These are phyloP conservation scores for Moringa oleifera DNA, from an alignment of 345 rosid species.

Conservation along the genomic window DNA sequence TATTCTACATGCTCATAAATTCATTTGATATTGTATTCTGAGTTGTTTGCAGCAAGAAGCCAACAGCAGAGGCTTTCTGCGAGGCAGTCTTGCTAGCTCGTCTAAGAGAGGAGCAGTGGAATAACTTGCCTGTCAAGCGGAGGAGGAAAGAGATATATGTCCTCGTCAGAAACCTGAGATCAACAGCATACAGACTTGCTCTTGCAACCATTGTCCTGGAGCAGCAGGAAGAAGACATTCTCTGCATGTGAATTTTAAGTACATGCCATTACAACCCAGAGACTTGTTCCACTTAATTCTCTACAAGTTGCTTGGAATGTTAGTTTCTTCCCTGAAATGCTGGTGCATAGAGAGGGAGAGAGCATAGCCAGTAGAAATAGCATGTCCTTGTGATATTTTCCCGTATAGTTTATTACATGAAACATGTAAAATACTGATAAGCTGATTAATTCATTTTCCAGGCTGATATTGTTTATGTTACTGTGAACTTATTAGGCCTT, in stretches of 20 bases:
- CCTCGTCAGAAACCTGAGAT: conserved; percentile 72
- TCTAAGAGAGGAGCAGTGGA: conserved; percentile 75
- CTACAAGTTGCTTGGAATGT: too few species aligned
- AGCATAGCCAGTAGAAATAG: too few species aligned
- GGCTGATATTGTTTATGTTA: too few species aligned
- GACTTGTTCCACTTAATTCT: too few species aligned
- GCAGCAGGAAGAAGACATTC: conserved; percentile 46
- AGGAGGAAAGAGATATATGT: conserved; percentile 68
- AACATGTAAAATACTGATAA: too few species aligned
- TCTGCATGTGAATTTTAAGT: conserved; percentile 33
- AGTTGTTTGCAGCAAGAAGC: conserved; percentile 55
- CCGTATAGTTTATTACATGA: too few species aligned
- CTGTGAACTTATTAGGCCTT: too few species aligned
- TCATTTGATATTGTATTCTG: not conserved
- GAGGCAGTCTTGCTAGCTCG: conserved; percentile 58
- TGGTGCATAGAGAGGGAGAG: too few species aligned
- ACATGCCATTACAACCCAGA: not conserved
- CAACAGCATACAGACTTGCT: conserved; percentile 76
- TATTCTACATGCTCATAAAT: not conserved
- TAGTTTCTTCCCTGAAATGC: too few species aligned
- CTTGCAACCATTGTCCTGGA: conserved; percentile 69
- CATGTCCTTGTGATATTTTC: too few species aligned
- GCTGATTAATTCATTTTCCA: too few species aligned
- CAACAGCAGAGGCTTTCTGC: conserved; percentile 55
- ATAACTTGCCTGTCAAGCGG: conserved; percentile 31